Evolutionary conservation across 306 rosid genomes (phyloP).

Genomic region (Ceratonia siliqua): DNA sequence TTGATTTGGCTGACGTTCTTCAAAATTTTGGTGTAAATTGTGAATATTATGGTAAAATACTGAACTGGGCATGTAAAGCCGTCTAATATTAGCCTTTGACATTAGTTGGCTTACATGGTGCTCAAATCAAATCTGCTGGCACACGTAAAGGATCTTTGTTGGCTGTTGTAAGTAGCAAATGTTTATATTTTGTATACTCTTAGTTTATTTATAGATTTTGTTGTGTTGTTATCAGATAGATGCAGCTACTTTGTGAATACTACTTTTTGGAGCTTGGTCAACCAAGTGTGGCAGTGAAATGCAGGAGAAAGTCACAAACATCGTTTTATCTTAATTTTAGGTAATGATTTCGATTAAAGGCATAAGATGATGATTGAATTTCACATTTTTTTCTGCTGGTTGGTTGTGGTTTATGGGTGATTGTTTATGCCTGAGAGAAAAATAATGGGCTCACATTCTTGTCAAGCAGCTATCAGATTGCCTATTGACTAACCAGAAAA

Average conservation of each 20-base stretch:
- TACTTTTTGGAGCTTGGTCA: too few species aligned
- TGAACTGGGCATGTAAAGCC: constrained; percentile 4
- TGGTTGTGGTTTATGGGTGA: too few species aligned
- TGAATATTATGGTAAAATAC: constrained; percentile 32
- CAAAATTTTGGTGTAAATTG: constrained; percentile 53
- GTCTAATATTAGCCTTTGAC: constrained; percentile 20
- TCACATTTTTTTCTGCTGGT: too few species aligned
- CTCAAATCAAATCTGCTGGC: neutral
- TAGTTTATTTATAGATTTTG: neutral
- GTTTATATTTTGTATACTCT: neutral
- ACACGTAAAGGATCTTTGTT: neutral
- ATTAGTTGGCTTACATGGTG: constrained; percentile 26
- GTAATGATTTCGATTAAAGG: too few species aligned
- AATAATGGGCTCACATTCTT: too few species aligned
- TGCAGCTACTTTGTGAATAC: neutral
- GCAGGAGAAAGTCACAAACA: too few species aligned
- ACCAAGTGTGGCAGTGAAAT: too few species aligned
- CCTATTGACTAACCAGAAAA: neutral
- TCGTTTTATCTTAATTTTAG: neutral
- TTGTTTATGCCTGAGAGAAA: too few species aligned
- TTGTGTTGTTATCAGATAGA: neutral
- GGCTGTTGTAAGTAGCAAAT: constrained; percentile 14
- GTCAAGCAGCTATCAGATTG: too few species aligned
- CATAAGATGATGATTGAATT: too few species aligned
- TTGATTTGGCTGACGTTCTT: constrained; percentile 29